phyloP scores from a whole-genome alignment of 495 filamentous ascomycete species.

The Chlorociboria aeruginascens region DNA sequence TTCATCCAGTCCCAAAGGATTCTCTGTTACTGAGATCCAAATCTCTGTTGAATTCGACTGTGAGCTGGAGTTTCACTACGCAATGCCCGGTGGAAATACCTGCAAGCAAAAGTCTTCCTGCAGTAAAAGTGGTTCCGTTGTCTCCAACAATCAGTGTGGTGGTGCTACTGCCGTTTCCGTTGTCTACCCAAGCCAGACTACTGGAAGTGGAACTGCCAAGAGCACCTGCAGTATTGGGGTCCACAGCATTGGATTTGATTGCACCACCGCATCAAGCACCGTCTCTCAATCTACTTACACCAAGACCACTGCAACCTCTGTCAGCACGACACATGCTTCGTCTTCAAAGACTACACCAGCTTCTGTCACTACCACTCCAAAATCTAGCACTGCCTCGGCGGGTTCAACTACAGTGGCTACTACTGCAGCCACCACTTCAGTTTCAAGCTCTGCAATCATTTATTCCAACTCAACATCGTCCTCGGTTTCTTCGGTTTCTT shows the following conservation, averaged over 20 bases:
- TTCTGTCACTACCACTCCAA: constrained; percentile 15
- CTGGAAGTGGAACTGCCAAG: constrained; percentile 28
- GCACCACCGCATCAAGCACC: constrained; percentile 33
- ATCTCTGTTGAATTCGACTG: constrained; percentile 61
- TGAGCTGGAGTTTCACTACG: constrained; percentile 71
- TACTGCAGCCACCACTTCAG: constrained; percentile 3
- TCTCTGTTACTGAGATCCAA: constrained; percentile 65
- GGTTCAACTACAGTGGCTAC: constrained; percentile 32
- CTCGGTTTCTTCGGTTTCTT: too few relatives aligned
- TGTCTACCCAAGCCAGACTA: constrained; percentile 49
- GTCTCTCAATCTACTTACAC: constrained; percentile 24
- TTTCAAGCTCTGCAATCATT: not conserved
- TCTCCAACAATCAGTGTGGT: constrained; percentile 82
- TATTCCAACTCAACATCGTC: too few relatives aligned
- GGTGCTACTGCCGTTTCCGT: constrained; percentile 73
- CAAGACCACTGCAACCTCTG: constrained; percentile 3
- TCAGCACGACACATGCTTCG: constrained; percentile 17
- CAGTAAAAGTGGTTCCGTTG: constrained; percentile 47
- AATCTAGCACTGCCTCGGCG: constrained; percentile 14
- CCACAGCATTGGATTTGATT: constrained; percentile 71
- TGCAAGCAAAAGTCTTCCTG: constrained; percentile 66
- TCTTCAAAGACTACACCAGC: constrained; percentile 8
- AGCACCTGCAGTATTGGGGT: constrained; percentile 57
- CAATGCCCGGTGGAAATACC: constrained; percentile 63
- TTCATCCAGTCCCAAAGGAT: constrained; percentile 36